Conservation (phyloP, 2,329 filamentous ascomycete genomes). For the Chrysosporium queenslandicum region DNA sequence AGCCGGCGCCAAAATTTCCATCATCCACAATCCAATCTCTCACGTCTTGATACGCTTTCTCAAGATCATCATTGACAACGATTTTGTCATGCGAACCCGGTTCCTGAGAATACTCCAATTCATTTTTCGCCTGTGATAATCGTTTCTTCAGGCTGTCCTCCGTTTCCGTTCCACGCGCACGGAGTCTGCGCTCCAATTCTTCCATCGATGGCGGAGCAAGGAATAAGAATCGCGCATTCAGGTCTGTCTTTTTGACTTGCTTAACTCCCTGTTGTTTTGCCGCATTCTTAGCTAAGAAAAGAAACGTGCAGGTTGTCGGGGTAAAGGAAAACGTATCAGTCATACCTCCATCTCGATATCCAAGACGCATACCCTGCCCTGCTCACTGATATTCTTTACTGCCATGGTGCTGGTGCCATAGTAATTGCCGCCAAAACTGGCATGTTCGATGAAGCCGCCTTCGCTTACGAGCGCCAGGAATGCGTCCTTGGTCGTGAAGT, state of each 20-base stretch:
- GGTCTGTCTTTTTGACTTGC: slow-evolving; percentile 69
- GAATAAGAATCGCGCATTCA: slow-evolving; percentile 73
- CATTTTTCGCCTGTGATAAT: slow-evolving; percentile 59
- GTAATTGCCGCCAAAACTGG: slow-evolving; percentile 71
- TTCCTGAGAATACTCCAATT: slow-evolving; percentile 62
- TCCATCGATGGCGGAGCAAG: slow-evolving; percentile 68
- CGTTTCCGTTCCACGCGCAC: slow-evolving; percentile 66
- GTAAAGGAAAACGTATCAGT: neutral
- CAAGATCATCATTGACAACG: slow-evolving; percentile 56
- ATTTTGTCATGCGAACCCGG: slow-evolving; percentile 57
- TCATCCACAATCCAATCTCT: slow-evolving; percentile 43
- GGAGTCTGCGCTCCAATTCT: slow-evolving; percentile 61
- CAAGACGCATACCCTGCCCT: slow-evolving; percentile 66
- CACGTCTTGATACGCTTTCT: slow-evolving; percentile 46
- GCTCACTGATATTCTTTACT: slow-evolving; percentile 62
- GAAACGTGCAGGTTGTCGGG: neutral
- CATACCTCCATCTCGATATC: slow-evolving; percentile 92
- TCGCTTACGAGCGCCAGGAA: slow-evolving; percentile 60
- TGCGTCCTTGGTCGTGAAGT: slow-evolving; percentile 57
- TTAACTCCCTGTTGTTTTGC: slow-evolving; percentile 59
- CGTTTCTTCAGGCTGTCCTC: slow-evolving; percentile 62
- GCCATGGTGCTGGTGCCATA: slow-evolving; percentile 79
- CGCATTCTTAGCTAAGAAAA: neutral
- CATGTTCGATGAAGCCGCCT: slow-evolving; percentile 75
- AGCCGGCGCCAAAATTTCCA: slow-evolving; percentile 25